Conservation (phyloP, 2,329 filamentous ascomycete species). For the Stagonosporopsis cucurbitacearum region DNA sequence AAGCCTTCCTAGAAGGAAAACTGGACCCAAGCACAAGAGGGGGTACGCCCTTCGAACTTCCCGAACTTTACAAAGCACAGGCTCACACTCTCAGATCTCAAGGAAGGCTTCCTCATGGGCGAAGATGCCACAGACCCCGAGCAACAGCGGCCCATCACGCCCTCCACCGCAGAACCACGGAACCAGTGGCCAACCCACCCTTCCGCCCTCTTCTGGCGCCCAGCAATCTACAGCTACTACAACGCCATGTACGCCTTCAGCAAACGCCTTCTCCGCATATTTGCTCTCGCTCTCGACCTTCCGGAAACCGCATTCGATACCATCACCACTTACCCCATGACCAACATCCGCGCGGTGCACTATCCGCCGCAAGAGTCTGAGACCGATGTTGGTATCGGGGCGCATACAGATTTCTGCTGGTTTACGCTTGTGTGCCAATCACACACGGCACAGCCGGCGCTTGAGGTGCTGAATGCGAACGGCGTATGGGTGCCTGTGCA, state of each 20-base stretch:
- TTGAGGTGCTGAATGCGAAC: conserved; percentile 53
- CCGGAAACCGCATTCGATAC: conserved; percentile 50
- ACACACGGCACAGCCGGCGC: conserved; percentile 31
- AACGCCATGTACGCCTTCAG: conserved; percentile 39
- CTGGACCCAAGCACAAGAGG: conserved; percentile 45
- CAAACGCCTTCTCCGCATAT: conserved; percentile 43
- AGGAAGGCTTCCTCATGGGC: conserved; percentile 47
- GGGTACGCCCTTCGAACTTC: conserved; percentile 20
- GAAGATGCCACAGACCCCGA: conserved; percentile 45
- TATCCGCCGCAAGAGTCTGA: conserved; percentile 49
- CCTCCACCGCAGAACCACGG: conserved; percentile 24
- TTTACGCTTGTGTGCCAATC: conserved; percentile 51
- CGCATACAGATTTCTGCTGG: conserved; percentile 54
- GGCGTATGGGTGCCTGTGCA: conserved; percentile 51
- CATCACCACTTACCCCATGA: conserved; percentile 51
- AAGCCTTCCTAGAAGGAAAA: conserved; percentile 46
- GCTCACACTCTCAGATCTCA: conserved; percentile 32
- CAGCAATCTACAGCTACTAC: conserved; percentile 42
- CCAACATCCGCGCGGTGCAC: conserved; percentile 51
- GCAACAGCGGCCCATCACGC: conserved; percentile 30
- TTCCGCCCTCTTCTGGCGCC: conserved; percentile 37
- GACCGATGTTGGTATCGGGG: conserved; percentile 48
- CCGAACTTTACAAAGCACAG: background rate
- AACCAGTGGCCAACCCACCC: conserved; percentile 44
- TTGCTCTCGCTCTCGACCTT: conserved; percentile 51